Conservation (phyloP, 2,329 filamentous ascomycete genomes). For the Cordyceps cateniannulata region DNA sequence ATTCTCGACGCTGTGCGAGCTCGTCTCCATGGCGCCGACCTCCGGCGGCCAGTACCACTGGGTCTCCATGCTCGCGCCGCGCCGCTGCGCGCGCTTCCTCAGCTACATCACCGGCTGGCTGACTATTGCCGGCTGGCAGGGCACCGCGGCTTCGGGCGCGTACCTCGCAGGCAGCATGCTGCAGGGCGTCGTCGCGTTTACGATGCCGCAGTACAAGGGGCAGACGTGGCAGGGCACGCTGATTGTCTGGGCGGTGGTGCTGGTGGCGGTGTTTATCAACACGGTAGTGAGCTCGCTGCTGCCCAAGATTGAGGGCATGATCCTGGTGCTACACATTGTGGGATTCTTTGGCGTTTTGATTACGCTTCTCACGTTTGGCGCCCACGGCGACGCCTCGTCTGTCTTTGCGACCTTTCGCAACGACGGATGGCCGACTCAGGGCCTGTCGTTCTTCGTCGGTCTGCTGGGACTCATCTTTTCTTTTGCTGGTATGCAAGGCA, state of each 20-base stretch:
- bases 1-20: slow-evolving; percentile 33
- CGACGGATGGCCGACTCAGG: slow-evolving; percentile 6
- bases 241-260: slow-evolving; percentile 30
- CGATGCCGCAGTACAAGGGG: slow-evolving; percentile 29
- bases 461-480: not conserved
- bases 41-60: slow-evolving; percentile 55
- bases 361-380: slow-evolving; percentile 26
- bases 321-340: slow-evolving; percentile 36
- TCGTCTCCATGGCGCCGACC: slow-evolving; percentile 42
- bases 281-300: slow-evolving; percentile 24
- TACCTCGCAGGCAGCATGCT: slow-evolving; percentile 42
- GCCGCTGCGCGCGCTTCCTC: slow-evolving; percentile 41
- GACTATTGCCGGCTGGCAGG: slow-evolving; percentile 42
- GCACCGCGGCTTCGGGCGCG: slow-evolving; percentile 26
- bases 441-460: slow-evolving; percentile 6
- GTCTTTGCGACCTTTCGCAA: slow-evolving; percentile 20
- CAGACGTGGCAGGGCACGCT: slow-evolving; percentile 23
- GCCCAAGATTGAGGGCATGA: slow-evolving; percentile 33
- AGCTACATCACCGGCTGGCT: slow-evolving; percentile 47
- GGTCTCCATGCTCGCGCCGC: slow-evolving; percentile 47
- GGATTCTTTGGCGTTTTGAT: slow-evolving; percentile 38
- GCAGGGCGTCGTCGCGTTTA: slow-evolving; percentile 36
- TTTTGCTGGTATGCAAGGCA: slow-evolving; percentile 1
- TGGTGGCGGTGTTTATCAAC: slow-evolving; percentile 36
- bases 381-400: slow-evolving; percentile 19